A percentile compares a stretch with the other conserved stretches of the same genome.
Conservation (phyloP, 352 stramenopile genomes). For the Phytopythium aichiense region DNA sequence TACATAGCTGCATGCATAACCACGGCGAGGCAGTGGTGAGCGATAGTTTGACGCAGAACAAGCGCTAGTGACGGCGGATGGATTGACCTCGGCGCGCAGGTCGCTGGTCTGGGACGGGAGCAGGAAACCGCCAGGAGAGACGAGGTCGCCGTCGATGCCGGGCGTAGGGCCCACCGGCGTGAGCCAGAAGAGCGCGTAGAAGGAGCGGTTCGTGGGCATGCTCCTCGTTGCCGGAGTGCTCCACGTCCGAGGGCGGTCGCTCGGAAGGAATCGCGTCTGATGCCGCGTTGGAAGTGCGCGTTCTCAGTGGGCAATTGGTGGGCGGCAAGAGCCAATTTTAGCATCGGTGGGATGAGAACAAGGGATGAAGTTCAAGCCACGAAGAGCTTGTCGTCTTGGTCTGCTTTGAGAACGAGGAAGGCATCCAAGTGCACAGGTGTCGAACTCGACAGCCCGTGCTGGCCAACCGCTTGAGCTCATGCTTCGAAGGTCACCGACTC, state of each 20-base stretch:
- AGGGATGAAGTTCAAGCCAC: too few species aligned
- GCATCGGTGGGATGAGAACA: too few species aligned
- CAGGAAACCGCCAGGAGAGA: conserved; percentile 3
- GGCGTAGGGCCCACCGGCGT: conserved; percentile 23
- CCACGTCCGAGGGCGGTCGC: background rate
- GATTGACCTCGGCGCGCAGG: background rate
- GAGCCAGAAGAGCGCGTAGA: conserved; percentile 39
- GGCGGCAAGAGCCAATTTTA: too few species aligned
- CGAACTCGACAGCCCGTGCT: too few species aligned
- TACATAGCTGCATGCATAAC: background rate
- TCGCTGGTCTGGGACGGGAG: background rate
- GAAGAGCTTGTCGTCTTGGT: too few species aligned
- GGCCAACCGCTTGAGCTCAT: too few species aligned
- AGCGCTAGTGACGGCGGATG: background rate
- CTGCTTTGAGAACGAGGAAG: too few species aligned
- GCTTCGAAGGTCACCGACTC: too few species aligned
- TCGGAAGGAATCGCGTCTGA: background rate
- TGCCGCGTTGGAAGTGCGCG: background rate
- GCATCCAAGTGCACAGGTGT: too few species aligned
- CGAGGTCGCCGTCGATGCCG: conserved; percentile 11
- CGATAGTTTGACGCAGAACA: background rate
- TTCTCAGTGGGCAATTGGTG: too few species aligned
- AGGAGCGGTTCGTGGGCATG: conserved; percentile 12
- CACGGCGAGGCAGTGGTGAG: background rate
- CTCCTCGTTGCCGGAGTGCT: background rate